phyloP scores from a whole-genome alignment of 345 rosid genomes.

The Atalantia buxifolia region DNA sequence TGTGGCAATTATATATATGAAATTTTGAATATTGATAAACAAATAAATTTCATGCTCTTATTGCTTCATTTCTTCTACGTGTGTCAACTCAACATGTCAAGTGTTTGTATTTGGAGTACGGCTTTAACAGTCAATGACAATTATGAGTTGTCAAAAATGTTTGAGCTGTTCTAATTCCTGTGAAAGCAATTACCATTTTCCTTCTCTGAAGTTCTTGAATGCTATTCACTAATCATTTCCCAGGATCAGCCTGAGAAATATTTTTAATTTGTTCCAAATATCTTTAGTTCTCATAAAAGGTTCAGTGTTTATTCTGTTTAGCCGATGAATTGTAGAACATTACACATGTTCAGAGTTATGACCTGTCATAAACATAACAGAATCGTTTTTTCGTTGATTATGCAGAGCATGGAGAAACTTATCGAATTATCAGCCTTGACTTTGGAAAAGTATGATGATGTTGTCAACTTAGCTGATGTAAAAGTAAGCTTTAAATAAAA shows the following conservation, averaged over 20 bases:
- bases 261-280: not conserved
- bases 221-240: not conserved
- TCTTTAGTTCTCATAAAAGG: not conserved
- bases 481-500: slow-evolving; percentile 25
- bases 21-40: not conserved
- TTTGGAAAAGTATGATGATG: slow-evolving; percentile 33
- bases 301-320: not conserved
- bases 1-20: not conserved
- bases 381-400: not conserved
- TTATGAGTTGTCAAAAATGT: not conserved
- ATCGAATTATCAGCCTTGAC: slow-evolving; percentile 39
- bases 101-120: not conserved
- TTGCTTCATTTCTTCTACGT: not conserved
- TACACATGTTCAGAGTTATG: not conserved
- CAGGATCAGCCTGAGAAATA: not conserved
- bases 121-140: not conserved
- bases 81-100: not conserved
- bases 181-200: not conserved
- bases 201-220: not conserved
- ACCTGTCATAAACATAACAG: not conserved
- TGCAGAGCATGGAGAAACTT: slow-evolving; percentile 50
- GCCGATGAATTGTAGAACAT: not conserved
- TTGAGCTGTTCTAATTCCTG: not conserved
- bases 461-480: slow-evolving; percentile 28
- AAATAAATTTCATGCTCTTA: not conserved